Evolutionary conservation across 1,284 basidiomycete genomes (phyloP).

Genomic region (Rhodotorula sp.): DNA sequence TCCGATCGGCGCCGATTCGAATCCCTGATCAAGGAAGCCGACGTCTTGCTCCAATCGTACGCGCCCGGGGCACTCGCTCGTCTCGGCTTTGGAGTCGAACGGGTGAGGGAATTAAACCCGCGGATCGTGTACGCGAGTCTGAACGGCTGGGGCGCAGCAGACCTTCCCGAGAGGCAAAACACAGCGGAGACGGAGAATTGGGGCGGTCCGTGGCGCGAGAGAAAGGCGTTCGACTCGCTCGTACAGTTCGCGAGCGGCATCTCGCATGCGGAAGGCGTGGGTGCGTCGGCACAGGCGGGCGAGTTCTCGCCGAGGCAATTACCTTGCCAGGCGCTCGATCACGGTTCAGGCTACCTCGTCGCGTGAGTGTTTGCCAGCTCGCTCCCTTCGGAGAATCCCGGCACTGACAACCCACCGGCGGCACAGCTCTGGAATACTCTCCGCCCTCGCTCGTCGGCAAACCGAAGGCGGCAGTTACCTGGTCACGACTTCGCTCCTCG

Average conservation of each 20-base stretch:
- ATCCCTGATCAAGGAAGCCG: conserved; percentile 45
- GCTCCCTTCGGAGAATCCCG: no score
- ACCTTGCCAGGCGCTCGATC: conserved; percentile 65
- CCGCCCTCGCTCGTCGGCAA: conserved; percentile 7
- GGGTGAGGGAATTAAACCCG: conserved; percentile 50
- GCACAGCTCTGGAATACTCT: conserved; percentile 12
- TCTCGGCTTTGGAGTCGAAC: conserved; percentile 57
- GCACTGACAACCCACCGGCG: background rate
- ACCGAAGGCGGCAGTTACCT: conserved; percentile 7
- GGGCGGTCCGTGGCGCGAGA: conserved; percentile 61
- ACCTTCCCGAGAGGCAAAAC: background rate
- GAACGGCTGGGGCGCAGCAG: background rate
- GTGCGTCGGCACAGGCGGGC: conserved; percentile 48
- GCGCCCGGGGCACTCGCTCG: conserved; percentile 58
- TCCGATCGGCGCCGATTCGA: conserved; percentile 50
- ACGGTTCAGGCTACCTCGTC: conserved; percentile 62
- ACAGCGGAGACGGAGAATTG: conserved; percentile 49
- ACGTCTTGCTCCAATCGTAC: conserved; percentile 68
- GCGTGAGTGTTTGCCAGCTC: conserved; percentile 47
- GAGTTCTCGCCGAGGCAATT: conserved; percentile 53
- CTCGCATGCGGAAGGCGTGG: conserved; percentile 54
- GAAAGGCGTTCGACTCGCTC: conserved; percentile 64
- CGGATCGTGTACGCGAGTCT: background rate
- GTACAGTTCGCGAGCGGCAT: conserved; percentile 66
- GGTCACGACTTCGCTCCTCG: conserved; percentile 10